phyloP scores from a whole-genome alignment of 1,139 yeast species.

The Saccharomyces pastorianus region DNA sequence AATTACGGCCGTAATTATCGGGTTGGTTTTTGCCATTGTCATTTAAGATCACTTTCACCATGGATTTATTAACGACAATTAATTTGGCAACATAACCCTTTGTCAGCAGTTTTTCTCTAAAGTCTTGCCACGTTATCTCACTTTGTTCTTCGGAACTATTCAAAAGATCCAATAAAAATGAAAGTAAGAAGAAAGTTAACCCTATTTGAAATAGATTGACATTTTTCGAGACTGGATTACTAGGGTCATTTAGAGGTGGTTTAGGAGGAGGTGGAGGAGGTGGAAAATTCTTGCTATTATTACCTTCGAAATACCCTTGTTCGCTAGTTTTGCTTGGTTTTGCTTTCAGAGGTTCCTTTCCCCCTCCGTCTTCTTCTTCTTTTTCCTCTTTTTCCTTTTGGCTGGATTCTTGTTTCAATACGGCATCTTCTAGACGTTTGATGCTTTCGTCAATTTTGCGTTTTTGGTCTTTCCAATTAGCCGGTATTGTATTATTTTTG shows the following conservation, averaged over 20 bases:
- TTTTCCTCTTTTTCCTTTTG: conserved; percentile 5
- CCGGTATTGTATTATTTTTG: conserved; percentile 9
- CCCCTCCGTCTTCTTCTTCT: conserved; percentile 1
- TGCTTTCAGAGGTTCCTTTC: conserved; percentile 6
- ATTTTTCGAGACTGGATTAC: conserved; percentile 27
- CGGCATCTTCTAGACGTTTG: conserved; percentile 18
- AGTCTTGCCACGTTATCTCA: conserved; percentile 53
- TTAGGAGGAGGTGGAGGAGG: conserved; percentile 2
- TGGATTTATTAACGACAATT: conserved; percentile 54
- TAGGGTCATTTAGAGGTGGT: conserved; percentile 25
- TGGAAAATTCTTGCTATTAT: not conserved
- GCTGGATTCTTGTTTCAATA: conserved; percentile 12
- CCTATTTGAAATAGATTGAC: conserved; percentile 32
- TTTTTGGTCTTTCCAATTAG: conserved; percentile 16
- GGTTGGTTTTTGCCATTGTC: conserved; percentile 44
- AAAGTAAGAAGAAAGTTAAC: conserved; percentile 26
- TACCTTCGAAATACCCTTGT: not conserved
- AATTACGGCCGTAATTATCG: conserved; percentile 38
- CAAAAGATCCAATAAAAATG: conserved; percentile 28
- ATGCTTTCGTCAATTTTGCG: conserved; percentile 21
- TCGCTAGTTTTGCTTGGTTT: conserved; percentile 1
- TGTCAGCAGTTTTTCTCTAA: conserved; percentile 52
- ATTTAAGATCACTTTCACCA: conserved; percentile 60
- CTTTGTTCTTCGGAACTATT: conserved; percentile 28
- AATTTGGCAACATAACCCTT: conserved; percentile 61